Percentiles rank a stretch among this genome's conserved stretches.
Evolutionary conservation across 495 filamentous ascomycete species (phyloP).

Genomic region (Annulohypoxylon bovei): DNA sequence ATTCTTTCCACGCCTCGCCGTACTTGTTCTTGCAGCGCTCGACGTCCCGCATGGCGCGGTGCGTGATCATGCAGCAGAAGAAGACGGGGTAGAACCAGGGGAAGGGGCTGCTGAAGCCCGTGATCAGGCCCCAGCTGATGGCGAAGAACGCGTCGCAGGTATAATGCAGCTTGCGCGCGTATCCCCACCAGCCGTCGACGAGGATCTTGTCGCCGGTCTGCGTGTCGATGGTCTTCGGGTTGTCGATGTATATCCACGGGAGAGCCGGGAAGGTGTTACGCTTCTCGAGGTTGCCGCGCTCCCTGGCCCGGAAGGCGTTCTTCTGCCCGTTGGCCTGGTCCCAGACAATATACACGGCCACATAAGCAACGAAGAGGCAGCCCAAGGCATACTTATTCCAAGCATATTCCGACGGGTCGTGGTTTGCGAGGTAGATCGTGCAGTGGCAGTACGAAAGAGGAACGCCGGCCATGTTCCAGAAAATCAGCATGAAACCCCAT

Average conservation of each 20-base stretch:
- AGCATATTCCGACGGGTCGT: conserved; percentile 81
- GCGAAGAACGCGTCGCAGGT: conserved; percentile 90
- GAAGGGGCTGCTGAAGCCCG: conserved; percentile 78
- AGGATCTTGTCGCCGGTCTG: conserved; percentile 82
- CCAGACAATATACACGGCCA: conserved; percentile 93
- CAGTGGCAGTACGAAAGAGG: conserved; percentile 97
- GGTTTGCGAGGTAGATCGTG: conserved; percentile 91
- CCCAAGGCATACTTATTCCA: conserved; percentile 75
- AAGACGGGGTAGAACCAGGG: conserved; percentile 98
- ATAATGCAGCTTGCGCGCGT: conserved; percentile 96
- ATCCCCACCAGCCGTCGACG: conserved; percentile 91
- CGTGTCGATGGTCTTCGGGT: conserved; percentile 87
- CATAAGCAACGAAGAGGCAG: conserved; percentile 74
- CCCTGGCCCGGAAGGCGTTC: conserved; percentile 87
- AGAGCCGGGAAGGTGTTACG: conserved; percentile 94
- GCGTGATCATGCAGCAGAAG: conserved; percentile 89
- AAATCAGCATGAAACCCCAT: conserved; percentile 99
- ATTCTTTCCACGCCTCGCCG: conserved; percentile 90
- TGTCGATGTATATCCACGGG: conserved; percentile 85
- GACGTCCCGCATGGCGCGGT: conserved; percentile 88
- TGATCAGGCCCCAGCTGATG: conserved; percentile 65
- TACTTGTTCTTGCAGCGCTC: conserved; percentile 86
- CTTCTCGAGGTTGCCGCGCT: conserved; percentile 74
- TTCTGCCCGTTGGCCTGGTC: conserved; percentile 93
- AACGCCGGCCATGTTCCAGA: conserved; percentile 98